Evolutionary conservation across 2,329 filamentous ascomycete species (phyloP).

Genomic region (Cladophialophora immunda): DNA sequence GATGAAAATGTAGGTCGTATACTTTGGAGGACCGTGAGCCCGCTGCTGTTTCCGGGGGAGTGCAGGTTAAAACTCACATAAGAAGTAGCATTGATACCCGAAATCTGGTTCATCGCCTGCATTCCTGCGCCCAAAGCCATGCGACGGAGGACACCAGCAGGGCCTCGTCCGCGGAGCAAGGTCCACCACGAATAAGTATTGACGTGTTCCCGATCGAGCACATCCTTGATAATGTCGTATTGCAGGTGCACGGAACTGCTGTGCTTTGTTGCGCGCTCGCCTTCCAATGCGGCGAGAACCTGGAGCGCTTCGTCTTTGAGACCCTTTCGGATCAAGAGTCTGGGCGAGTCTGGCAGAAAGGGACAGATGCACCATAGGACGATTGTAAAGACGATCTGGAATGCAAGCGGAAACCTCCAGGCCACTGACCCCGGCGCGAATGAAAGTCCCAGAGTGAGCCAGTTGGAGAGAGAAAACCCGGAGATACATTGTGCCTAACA

Average conservation of each 20-base stretch:
- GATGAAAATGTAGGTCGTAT: constrained; percentile 50
- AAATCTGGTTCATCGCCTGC: constrained; percentile 50
- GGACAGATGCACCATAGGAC: constrained; percentile 57
- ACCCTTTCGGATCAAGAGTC: constrained; percentile 67
- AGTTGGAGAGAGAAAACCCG: constrained; percentile 57
- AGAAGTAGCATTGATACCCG: constrained; percentile 23
- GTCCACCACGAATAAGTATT: constrained; percentile 57
- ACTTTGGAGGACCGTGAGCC: too few relatives aligned
- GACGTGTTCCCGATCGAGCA: constrained; percentile 55
- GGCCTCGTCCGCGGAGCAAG: constrained; percentile 52
- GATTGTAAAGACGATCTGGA: constrained; percentile 62
- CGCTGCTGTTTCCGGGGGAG: too few relatives aligned
- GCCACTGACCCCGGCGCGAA: constrained; percentile 59
- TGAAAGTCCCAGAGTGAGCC: constrained; percentile 61
- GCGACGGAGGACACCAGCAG: constrained; percentile 52
- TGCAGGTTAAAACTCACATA: too few relatives aligned
- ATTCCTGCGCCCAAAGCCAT: constrained; percentile 57
- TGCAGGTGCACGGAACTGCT: constrained; percentile 43
- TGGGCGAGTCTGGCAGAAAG: constrained; percentile 58
- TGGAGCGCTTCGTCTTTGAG: constrained; percentile 60
- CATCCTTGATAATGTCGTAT: constrained; percentile 49
- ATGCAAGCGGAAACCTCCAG: constrained; percentile 67
- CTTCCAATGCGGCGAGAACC: constrained; percentile 51
- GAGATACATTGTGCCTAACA: constrained; percentile 60
- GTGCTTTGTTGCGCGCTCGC: constrained; percentile 43